A percentile compares a stretch with the other conserved stretches of the same genome.
These are phyloP conservation scores for Ceratocystis papillata DNA, from an alignment of 2,329 filamentous ascomycete genomes.

Conservation along the genomic window DNA sequence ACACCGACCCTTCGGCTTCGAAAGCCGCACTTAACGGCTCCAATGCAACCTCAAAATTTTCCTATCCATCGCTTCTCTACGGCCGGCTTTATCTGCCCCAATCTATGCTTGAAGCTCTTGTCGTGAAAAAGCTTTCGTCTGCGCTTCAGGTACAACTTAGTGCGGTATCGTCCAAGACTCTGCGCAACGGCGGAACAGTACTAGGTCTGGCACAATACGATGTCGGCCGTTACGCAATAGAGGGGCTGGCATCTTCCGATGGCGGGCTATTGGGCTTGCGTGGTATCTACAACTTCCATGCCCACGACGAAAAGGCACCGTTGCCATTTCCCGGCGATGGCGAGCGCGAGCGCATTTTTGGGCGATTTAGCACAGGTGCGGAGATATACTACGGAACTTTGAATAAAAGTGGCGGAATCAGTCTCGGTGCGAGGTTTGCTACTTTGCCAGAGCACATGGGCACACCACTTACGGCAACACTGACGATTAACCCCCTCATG, in stretches of 20 bases:
- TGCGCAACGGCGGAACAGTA: slow-evolving; percentile 66
- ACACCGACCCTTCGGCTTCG: slow-evolving; percentile 25
- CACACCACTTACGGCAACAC: slow-evolving; percentile 83
- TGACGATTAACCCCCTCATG: slow-evolving; percentile 90
- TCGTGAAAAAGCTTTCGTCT: slow-evolving; percentile 66
- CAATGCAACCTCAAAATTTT: slow-evolving; percentile 29
- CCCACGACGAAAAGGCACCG: slow-evolving; percentile 43
- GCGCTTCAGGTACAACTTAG: slow-evolving; percentile 71
- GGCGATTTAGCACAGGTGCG: slow-evolving; percentile 78
- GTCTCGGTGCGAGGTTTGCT: slow-evolving; percentile 77
- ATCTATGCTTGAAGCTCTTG: slow-evolving; percentile 75
- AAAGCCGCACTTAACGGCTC: slow-evolving; percentile 25
- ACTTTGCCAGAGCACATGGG: slow-evolving; percentile 71
- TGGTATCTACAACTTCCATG: slow-evolving; percentile 89
- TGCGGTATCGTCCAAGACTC: slow-evolving; percentile 58
- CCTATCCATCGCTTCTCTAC: slow-evolving; percentile 53
- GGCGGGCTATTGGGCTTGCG: slow-evolving; percentile 78
- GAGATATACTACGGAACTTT: slow-evolving; percentile 92
- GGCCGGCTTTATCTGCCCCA: slow-evolving; percentile 72
- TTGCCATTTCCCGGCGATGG: slow-evolving; percentile 25
- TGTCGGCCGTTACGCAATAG: slow-evolving; percentile 73
- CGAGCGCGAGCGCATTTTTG: slow-evolving; percentile 55
- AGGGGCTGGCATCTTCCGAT: slow-evolving; percentile 86
- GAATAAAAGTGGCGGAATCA: slow-evolving; percentile 88
- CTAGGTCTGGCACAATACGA: slow-evolving; percentile 70